Evolutionary conservation across 1,284 basidiomycete species (phyloP).

Genomic region (Cutaneotrichosporon cyanovorans): DNA sequence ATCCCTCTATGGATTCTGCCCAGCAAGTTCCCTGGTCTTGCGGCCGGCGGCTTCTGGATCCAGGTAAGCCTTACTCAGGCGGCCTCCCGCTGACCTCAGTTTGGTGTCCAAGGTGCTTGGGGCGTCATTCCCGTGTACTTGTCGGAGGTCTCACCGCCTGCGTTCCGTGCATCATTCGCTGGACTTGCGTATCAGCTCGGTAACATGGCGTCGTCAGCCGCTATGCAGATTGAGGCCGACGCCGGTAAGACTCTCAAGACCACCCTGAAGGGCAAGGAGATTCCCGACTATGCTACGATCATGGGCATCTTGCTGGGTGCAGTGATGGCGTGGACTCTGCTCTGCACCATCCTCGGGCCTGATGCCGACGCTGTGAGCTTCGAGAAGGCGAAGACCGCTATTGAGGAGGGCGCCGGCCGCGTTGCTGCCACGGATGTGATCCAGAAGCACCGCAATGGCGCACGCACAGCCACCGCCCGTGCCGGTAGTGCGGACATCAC

Average conservation of each 20-base stretch:
- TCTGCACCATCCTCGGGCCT: constrained; percentile 48
- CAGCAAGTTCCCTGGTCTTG: constrained; percentile 35
- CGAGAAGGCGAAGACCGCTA: constrained; percentile 70
- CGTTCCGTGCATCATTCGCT: constrained; percentile 87
- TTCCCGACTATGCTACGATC: constrained; percentile 75
- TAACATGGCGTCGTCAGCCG: constrained; percentile 75
- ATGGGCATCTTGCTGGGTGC: constrained; percentile 77
- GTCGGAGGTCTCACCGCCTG: constrained; percentile 72
- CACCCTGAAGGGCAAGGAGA: constrained; percentile 40
- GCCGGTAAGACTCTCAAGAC: constrained; percentile 46
- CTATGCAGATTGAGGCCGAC: constrained; percentile 85
- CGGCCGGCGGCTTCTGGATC: constrained; percentile 33
- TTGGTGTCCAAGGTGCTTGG: constrained; percentile 62
- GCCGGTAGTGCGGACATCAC: too few relatives aligned
- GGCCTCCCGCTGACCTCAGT: constrained; percentile 46
- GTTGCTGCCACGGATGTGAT: background rate
- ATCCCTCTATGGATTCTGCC: constrained; percentile 74
- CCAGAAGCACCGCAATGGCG: too few relatives aligned
- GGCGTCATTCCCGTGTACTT: constrained; percentile 52
- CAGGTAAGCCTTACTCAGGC: constrained; percentile 44
- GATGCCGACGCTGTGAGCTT: constrained; percentile 68
- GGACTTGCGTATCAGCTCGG: constrained; percentile 76
- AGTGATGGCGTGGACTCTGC: constrained; percentile 43
- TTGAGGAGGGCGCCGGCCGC: constrained; percentile 61
- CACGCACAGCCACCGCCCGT: too few relatives aligned